These are phyloP conservation scores for Zostera marina DNA, from an alignment of 116 monocot genomes.

Conservation along the genomic window DNA sequence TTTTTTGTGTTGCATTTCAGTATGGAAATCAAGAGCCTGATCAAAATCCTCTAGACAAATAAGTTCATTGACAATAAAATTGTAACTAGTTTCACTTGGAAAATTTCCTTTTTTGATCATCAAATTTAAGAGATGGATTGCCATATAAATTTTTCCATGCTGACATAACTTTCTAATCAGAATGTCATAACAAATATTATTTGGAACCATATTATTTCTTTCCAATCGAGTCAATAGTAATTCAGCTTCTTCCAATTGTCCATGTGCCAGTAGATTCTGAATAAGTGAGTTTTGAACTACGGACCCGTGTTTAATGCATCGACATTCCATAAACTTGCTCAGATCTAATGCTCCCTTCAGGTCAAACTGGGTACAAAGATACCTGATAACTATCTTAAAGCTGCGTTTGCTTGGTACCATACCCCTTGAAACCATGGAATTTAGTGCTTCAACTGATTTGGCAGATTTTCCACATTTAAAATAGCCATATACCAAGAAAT, in stretches of 20 bases:
- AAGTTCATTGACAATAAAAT: constrained; percentile 32
- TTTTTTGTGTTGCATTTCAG: constrained; percentile 53
- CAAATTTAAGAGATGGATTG: constrained; percentile 46
- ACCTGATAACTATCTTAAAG: constrained; percentile 33
- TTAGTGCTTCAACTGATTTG: constrained; percentile 29
- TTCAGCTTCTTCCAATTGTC: constrained; percentile 39
- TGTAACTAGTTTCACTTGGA: constrained; percentile 68
- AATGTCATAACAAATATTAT: constrained; percentile 24
- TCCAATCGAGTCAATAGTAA: constrained; percentile 19
- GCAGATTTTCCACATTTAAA: constrained; percentile 32
- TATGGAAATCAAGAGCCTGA: constrained; percentile 62
- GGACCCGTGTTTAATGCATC: constrained; percentile 39
- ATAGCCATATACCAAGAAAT: constrained; percentile 68
- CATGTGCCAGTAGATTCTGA: constrained; percentile 24
- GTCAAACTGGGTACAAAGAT: constrained; percentile 30
- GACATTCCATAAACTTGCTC: constrained; percentile 31
- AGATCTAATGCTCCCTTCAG: constrained; percentile 47
- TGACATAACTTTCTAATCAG: constrained; percentile 44
- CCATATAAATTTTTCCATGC: constrained; percentile 27
- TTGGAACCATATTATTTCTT: constrained; percentile 16
- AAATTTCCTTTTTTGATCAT: constrained; percentile 60
- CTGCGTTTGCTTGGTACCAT: constrained; percentile 52
- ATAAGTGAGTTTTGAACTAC: constrained; percentile 28
- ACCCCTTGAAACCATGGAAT: constrained; percentile 33
- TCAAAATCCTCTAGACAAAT: constrained; percentile 32